Evolutionary conservation across 2,329 filamentous ascomycete genomes (phyloP).

Genomic region (Microdochium bolleyi): DNA sequence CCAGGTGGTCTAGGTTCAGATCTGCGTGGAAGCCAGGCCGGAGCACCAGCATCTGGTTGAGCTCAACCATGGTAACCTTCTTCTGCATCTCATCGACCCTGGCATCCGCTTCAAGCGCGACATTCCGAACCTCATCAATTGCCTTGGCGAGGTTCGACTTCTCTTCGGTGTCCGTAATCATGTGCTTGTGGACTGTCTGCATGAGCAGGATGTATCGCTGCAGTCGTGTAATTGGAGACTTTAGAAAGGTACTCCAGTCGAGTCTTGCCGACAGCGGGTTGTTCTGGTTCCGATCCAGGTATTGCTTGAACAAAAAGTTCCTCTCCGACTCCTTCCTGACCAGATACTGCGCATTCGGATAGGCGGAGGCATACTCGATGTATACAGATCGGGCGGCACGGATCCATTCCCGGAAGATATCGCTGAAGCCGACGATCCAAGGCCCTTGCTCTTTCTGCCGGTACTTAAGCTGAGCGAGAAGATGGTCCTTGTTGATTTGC

Average conservation of each 20-base stretch:
- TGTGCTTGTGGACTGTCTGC: conserved; percentile 75
- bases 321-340: conserved; percentile 77
- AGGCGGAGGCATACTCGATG: conserved; percentile 83
- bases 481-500: conserved; percentile 84
- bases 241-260: conserved; percentile 91
- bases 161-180: conserved; percentile 77
- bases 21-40: conserved; percentile 83
- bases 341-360: conserved; percentile 74
- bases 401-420: conserved; percentile 98
- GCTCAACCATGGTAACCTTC: conserved; percentile 80
- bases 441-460: conserved; percentile 94
- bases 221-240: conserved; percentile 84
- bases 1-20: conserved; percentile 89
- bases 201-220: conserved; percentile 85
- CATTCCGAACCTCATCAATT: conserved; percentile 83
- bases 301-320: conserved; percentile 80
- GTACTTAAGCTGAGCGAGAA: conserved; percentile 91
- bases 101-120: conserved; percentile 83
- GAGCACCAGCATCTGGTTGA: conserved; percentile 75
- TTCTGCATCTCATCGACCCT: conserved; percentile 89
- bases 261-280: conserved; percentile 76
- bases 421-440: conserved; percentile 89
- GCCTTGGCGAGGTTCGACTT: conserved; percentile 77
- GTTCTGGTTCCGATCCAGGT: conserved; percentile 71
- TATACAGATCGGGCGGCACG: conserved; percentile 85